Percentiles rank a stretch among this genome's conserved stretches.
These are phyloP conservation scores for Striga asiatica DNA, from an alignment of 257 asterid genomes.

Conservation along the genomic window DNA sequence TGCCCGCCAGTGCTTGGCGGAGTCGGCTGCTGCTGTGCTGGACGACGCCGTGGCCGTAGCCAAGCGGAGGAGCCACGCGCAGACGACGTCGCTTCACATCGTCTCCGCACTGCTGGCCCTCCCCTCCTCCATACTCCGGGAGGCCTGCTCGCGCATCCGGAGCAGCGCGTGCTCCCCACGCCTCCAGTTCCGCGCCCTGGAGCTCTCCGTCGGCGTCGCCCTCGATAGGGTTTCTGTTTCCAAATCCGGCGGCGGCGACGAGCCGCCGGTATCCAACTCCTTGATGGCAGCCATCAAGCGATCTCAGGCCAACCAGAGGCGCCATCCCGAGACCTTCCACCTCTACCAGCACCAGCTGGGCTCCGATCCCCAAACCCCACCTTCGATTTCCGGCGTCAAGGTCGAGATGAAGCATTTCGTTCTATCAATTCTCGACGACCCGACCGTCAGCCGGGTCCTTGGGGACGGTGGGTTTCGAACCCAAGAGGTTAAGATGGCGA, in stretches of 20 bases:
- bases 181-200: conserved; percentile 72
- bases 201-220: conserved; percentile 63
- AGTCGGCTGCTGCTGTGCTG: conserved; percentile 56
- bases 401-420: conserved; percentile 82
- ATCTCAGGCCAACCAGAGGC: conserved; percentile 88
- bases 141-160: conserved; percentile 69
- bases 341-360: conserved; percentile 61
- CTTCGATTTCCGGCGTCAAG: conserved; percentile 55
- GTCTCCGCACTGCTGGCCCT: conserved; percentile 63
- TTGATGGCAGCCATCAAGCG: conserved; percentile 95
- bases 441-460: conserved; percentile 78
- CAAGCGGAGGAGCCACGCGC: conserved; percentile 74
- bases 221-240: conserved; percentile 63
- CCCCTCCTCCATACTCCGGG: conserved; percentile 60
- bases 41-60: conserved; percentile 84
- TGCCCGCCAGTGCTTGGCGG: conserved; percentile 85
- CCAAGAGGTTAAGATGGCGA: conserved; percentile 57
- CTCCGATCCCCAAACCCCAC: conserved; percentile 22
- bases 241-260: conserved; percentile 32
- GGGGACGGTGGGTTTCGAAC: conserved; percentile 89
- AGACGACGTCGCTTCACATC: conserved; percentile 81
- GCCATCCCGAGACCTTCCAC: conserved; percentile 87
- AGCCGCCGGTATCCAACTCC: conserved; percentile 82
- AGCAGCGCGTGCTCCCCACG: conserved; percentile 69
- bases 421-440: conserved; percentile 80